A percentile compares a stretch with the other conserved stretches of the same genome.
Conservation (phyloP, 495 filamentous ascomycete genomes). For the Hyaloscypha finlandica region DNA sequence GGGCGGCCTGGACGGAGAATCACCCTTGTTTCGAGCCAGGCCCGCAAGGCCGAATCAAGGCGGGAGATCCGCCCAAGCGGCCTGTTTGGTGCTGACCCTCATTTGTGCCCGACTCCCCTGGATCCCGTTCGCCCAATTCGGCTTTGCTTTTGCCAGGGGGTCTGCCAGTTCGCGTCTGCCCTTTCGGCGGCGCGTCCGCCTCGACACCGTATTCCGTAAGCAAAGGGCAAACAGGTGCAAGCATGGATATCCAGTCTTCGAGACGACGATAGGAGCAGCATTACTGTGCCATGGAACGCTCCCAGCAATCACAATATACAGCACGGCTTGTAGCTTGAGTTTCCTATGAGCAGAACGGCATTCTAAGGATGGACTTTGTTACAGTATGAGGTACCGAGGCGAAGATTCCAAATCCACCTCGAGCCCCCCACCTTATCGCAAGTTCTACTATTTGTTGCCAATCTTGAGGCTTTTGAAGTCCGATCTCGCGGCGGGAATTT, state of each 20-base stretch:
- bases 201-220: background rate
- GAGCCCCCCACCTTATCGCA: background rate
- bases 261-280: background rate
- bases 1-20: background rate
- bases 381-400: background rate
- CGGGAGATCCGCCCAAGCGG: background rate
- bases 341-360: background rate
- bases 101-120: background rate
- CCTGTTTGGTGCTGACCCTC: background rate
- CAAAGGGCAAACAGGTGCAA: no score
- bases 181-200: background rate
- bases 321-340: background rate
- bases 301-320: background rate
- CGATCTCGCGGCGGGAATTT: background rate
- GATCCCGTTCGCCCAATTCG: background rate
- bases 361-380: background rate
- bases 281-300: background rate
- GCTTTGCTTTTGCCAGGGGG: background rate
- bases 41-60: background rate
- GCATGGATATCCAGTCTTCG: background rate
- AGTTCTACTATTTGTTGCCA: background rate
- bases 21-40: background rate
- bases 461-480: background rate
- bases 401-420: background rate
- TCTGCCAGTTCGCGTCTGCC: background rate